phyloP scores from a whole-genome alignment of 1,284 basidiomycete genomes.

The Apiotrichum porosum region DNA sequence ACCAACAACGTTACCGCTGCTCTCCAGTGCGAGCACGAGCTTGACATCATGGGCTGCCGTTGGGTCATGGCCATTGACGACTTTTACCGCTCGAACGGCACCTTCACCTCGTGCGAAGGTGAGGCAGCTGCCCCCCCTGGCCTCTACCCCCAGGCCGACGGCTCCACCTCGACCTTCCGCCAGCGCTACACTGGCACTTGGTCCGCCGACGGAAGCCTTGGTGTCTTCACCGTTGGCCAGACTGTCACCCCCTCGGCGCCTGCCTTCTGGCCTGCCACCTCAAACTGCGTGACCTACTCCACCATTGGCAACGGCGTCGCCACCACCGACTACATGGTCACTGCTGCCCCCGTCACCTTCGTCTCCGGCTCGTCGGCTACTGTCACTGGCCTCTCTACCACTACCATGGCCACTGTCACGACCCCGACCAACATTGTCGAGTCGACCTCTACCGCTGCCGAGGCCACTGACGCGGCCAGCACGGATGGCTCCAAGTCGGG shows the following conservation, averaged over 20 bases:
- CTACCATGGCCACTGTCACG: constrained; percentile 18
- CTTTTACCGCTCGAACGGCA: constrained; percentile 40
- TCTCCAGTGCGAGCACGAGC: constrained; percentile 44
- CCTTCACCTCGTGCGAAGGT: constrained; percentile 49
- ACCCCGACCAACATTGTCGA: constrained; percentile 14
- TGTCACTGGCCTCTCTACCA: constrained; percentile 21
- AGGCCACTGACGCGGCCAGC: background rate
- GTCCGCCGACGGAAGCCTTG: constrained; percentile 15
- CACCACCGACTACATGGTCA: constrained; percentile 35
- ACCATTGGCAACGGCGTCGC: constrained; percentile 45
- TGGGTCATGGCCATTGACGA: constrained; percentile 49
- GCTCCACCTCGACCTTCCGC: constrained; percentile 46
- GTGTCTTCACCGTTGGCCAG: constrained; percentile 35
- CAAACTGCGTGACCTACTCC: constrained; percentile 47
- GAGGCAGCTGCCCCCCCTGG: constrained; percentile 47
- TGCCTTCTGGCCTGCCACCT: constrained; percentile 41
- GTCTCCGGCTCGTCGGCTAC: constrained; percentile 19
- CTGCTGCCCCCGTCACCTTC: constrained; percentile 28
- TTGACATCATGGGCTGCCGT: constrained; percentile 49
- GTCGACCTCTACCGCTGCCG: background rate
- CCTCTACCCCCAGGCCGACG: constrained; percentile 41
- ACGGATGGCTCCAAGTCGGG: constrained; percentile 1
- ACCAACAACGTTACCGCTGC: constrained; percentile 36
- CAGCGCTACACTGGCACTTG: constrained; percentile 49
- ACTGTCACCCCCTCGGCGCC: constrained; percentile 38